phyloP scores from a whole-genome alignment of 2,329 filamentous ascomycete genomes.

The Colletotrichum sp. region DNA sequence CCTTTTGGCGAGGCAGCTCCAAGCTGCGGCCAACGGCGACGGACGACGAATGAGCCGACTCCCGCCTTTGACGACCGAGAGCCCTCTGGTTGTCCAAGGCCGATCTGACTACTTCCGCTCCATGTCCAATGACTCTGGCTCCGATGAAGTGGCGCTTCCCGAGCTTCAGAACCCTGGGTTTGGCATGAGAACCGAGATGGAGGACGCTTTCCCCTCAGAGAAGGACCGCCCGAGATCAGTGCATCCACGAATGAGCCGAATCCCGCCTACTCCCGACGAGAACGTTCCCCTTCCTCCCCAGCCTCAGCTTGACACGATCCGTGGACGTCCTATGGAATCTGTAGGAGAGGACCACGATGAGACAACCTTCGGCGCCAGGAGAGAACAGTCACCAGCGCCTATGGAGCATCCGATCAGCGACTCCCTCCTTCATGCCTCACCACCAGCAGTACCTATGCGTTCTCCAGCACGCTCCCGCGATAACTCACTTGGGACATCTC shows the following conservation, averaged over 20 bases:
- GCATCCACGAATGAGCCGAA: constrained; percentile 75
- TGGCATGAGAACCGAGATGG: constrained; percentile 60
- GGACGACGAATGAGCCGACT: constrained; percentile 85
- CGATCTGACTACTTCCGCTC: constrained; percentile 84
- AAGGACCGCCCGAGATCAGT: constrained; percentile 72
- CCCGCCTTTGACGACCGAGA: constrained; percentile 81
- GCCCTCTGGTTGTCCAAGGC: constrained; percentile 76
- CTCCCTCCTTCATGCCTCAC: constrained; percentile 23
- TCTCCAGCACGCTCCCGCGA: constrained; percentile 35
- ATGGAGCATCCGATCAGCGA: constrained; percentile 43
- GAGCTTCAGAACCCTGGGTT: constrained; percentile 38
- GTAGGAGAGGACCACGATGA: constrained; percentile 35
- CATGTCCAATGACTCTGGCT: constrained; percentile 66
- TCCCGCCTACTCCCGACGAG: constrained; percentile 56
- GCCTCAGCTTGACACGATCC: constrained; percentile 41
- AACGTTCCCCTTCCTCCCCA: constrained; percentile 50
- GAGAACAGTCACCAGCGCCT: constrained; percentile 63
- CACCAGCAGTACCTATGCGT: constrained; percentile 35
- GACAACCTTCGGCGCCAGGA: constrained; percentile 57
- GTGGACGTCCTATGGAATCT: constrained; percentile 39
- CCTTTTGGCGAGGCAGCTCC: constrained; percentile 83
- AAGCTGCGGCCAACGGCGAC: constrained; percentile 73
- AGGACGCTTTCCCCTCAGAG: constrained; percentile 51
- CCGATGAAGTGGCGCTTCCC: constrained; percentile 42
- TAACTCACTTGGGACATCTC: constrained; percentile 42